phyloP scores from a whole-genome alignment of 2,329 filamentous ascomycete species.

The Sporothrix brunneoviolacea region DNA sequence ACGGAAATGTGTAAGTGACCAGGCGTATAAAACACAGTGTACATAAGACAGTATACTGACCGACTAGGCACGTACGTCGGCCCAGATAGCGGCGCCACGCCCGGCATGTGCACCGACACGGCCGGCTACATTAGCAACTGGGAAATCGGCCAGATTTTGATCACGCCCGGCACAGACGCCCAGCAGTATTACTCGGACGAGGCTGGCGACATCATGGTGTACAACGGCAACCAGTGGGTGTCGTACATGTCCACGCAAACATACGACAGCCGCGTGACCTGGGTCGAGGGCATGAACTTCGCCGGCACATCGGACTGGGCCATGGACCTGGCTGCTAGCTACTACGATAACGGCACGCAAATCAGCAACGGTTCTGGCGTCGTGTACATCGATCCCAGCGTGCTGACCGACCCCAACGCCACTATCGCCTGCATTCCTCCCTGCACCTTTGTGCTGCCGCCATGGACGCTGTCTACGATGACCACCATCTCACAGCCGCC shows the following conservation, averaged over 20 bases:
- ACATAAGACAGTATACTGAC: too few species aligned
- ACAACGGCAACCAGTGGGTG: constrained; percentile 7
- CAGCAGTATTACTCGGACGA: neutral
- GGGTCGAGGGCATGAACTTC: constrained; percentile 1
- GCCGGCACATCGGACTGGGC: constrained; percentile 13
- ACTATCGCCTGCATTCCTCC: too few species aligned
- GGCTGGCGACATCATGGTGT: constrained; percentile 6
- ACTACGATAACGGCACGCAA: too few species aligned
- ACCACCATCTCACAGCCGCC: too few species aligned
- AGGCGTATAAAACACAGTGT: too few species aligned
- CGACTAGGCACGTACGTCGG: neutral
- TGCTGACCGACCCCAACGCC: too few species aligned
- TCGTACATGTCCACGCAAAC: constrained; percentile 4
- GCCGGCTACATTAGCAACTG: constrained; percentile 29
- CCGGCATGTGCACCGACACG: constrained; percentile 27
- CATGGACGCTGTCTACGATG: too few species aligned
- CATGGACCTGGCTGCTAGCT: neutral
- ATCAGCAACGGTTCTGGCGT: too few species aligned
- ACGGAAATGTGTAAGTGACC: constrained; percentile 19
- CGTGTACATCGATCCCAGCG: too few species aligned
- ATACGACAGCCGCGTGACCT: neutral
- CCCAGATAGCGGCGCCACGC: constrained; percentile 21
- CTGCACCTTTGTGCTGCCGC: too few species aligned
- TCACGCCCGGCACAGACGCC: constrained; percentile 3
- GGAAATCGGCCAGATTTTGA: constrained; percentile 29